Evolutionary conservation across 2,329 filamentous ascomycete species (phyloP).

Genomic region (Colletotrichum sp.): DNA sequence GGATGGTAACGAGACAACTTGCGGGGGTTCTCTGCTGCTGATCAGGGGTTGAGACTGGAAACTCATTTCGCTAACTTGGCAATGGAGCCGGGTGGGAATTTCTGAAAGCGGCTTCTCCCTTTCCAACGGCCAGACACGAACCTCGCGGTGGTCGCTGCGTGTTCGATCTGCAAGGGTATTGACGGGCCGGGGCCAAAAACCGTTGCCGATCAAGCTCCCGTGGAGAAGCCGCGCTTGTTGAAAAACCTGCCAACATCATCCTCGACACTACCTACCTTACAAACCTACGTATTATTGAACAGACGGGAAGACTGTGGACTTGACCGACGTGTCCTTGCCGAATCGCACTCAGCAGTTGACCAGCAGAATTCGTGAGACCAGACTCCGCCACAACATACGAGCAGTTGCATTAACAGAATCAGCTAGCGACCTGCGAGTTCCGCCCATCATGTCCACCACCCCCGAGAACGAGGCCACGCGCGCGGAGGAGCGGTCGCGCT

Average conservation of each 20-base stretch:
- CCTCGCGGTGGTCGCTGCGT: background rate
- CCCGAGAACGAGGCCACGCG: background rate
- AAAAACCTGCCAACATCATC: background rate
- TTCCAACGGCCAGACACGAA: background rate
- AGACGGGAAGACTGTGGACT: background rate
- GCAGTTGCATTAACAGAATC: background rate
- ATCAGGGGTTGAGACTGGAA: background rate
- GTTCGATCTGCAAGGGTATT: background rate
- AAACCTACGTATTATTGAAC: background rate
- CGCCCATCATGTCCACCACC: background rate
- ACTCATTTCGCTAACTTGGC: background rate
- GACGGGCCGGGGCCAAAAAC: background rate
- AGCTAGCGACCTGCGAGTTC: background rate
- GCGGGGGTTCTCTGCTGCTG: background rate
- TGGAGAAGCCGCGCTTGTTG: background rate
- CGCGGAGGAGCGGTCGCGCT: background rate
- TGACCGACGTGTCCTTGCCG: background rate
- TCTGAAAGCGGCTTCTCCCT: background rate
- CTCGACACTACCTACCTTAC: background rate
- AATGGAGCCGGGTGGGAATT: background rate
- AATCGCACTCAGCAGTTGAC: background rate
- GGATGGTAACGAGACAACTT: background rate
- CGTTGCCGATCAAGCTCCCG: background rate
- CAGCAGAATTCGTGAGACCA: background rate
- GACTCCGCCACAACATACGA: background rate